Conservation (phyloP, 2,329 filamentous ascomycete species). For the Claviceps purpurea region DNA sequence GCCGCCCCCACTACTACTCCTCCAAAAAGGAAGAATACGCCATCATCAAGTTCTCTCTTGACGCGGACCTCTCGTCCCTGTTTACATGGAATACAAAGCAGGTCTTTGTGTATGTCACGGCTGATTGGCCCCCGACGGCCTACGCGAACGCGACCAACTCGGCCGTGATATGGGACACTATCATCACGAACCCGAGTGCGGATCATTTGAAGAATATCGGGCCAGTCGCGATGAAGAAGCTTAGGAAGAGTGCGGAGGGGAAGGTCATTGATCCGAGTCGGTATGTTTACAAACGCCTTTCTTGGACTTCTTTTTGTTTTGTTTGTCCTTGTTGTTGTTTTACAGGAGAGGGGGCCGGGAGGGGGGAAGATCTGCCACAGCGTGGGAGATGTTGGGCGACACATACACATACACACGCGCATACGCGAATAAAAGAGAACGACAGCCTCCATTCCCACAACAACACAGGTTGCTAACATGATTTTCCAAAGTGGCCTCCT, state of each 20-base stretch:
- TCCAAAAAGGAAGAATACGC: constrained; percentile 91
- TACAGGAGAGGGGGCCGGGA: neutral
- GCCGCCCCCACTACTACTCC: constrained; percentile 91
- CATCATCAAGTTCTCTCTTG: constrained; percentile 82
- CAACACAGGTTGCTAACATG: neutral
- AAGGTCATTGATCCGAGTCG: constrained; percentile 47
- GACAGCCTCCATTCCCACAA: too few species aligned
- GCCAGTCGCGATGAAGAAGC: constrained; percentile 47
- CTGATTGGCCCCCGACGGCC: constrained; percentile 44
- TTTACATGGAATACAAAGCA: constrained; percentile 99
- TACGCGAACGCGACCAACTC: constrained; percentile 40
- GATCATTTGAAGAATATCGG: constrained; percentile 48
- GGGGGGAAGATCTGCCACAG: neutral
- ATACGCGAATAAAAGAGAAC: neutral
- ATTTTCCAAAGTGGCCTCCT: constrained; percentile 49
- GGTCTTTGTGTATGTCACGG: constrained; percentile 90
- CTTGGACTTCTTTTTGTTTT: too few species aligned
- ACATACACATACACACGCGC: neutral
- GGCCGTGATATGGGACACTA: constrained; percentile 90
- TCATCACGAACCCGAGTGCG: constrained; percentile 65
- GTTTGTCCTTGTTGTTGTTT: too few species aligned
- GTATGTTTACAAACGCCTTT: constrained; percentile 19
- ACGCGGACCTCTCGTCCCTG: constrained; percentile 78
- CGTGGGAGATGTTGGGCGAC: neutral
- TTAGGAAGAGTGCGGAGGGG: constrained; percentile 43